Evolutionary conservation across 1,284 basidiomycete genomes (phyloP), one percentile per base, ranked within the genome.

Genomic region (Meripilus lineatus): DNA sequence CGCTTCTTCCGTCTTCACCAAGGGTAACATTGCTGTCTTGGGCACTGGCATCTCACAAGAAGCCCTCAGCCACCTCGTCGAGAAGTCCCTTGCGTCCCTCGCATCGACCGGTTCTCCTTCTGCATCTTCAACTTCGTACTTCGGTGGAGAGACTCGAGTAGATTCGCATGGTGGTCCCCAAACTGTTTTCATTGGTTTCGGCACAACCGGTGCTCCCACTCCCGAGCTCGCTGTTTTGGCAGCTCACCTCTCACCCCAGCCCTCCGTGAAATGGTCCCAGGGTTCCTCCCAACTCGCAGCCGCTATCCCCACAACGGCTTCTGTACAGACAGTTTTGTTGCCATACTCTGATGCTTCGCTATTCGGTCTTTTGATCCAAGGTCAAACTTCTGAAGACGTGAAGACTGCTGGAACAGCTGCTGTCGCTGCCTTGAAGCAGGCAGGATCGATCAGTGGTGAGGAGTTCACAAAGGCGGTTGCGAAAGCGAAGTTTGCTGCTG

Each of bases 331-430:
- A 3, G 80, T 93, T 47, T 77, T 89, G 58, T 70, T 92, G 13
- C 81, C 87, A 15, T 97, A 96, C 71, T 90, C 91, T 18, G 93
- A 96, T 62, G 91, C 90, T 3, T 74, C 86, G 15, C 75, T 97
- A 45, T 82, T 94, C 53, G 91, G 90, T 50, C 66, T 94, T 47
- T 67, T 91, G 46, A 70, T 95, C 39, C 79, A 85, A 61, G 84
- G 75, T 6, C 60, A 71, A 43, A 75, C 75, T 25, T 58, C 78
- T 5, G 73, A 72, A 33, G 70, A 69, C 41, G 83, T 91, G 32
- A 80, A 77, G 55, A 74, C 77, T 41, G 78, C 81, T 34, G 79
- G 79, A 21, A 77, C 82, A 63, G 74, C 73, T 46, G 82, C 78
- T 30, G 79, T 87, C 14, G 65, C 75, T 33, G 81, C 77, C n/a